Evolutionary conservation across 2,329 filamentous ascomycete genomes (phyloP).

Genomic region (Trichocomaceae sp.): DNA sequence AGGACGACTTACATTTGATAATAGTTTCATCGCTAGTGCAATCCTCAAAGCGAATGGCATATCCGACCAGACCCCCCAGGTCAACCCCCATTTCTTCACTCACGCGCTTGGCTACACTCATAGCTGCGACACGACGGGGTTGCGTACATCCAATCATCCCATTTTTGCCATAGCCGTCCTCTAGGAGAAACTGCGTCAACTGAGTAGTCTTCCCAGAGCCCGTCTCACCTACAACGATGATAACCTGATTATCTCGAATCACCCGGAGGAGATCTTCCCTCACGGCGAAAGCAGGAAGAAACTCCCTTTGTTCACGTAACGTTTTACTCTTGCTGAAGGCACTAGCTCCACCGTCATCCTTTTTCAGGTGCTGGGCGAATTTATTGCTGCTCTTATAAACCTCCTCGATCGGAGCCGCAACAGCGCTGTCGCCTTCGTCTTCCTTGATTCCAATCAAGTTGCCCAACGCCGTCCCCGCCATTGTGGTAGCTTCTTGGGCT

Average conservation of each 20-base stretch:
- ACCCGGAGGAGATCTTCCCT: constrained; percentile 86
- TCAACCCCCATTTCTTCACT: constrained; percentile 97
- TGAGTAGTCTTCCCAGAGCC: constrained; percentile 98
- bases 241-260: constrained; percentile 92
- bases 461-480: constrained; percentile 83
- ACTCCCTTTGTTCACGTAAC: constrained; percentile 84
- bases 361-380: constrained; percentile 86
- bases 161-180: constrained; percentile 81
- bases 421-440: constrained; percentile 77
- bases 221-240: constrained; percentile 94
- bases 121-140: constrained; percentile 89
- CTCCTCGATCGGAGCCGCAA: constrained; percentile 67
- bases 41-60: constrained; percentile 97
- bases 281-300: constrained; percentile 89
- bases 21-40: constrained; percentile 91
- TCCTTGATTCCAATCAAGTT: constrained; percentile 96
- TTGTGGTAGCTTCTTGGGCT: constrained; percentile 87
- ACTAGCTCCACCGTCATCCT: constrained; percentile 71
- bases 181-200: constrained; percentile 88
- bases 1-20: constrained; percentile 64
- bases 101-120: constrained; percentile 98
- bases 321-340: constrained; percentile 91
- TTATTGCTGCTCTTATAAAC: constrained; percentile 63
- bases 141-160: constrained; percentile 97
- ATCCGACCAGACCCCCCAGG: constrained; percentile 80